These are phyloP conservation scores for Aspergillus coremiiformis DNA, from an alignment of 495 filamentous ascomycete genomes.

Conservation along the genomic window DNA sequence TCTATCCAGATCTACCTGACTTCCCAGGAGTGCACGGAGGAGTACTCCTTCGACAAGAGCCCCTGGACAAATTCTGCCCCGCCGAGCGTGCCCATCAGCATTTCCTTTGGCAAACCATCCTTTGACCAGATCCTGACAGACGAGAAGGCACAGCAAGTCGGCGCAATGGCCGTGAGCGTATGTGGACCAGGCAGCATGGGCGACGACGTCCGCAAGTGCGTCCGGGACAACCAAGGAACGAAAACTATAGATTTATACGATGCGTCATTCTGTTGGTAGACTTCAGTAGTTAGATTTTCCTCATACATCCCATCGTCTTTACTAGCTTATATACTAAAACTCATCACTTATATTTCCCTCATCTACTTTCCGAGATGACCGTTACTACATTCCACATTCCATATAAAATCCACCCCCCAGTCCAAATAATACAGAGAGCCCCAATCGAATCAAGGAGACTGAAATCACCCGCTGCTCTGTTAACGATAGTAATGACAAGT, in stretches of 20 bases:
- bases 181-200: conserved; percentile 39
- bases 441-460: too few species aligned
- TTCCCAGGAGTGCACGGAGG: conserved; percentile 19
- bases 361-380: too few species aligned
- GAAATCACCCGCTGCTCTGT: too few species aligned
- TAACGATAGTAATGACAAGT: too few species aligned
- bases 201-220: conserved; percentile 37
- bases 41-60: conserved; percentile 21
- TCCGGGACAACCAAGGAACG: conserved; percentile 28
- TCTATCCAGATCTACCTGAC: conserved; percentile 34
- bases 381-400: too few species aligned
- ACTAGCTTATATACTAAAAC: too few species aligned
- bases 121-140: conserved; percentile 27
- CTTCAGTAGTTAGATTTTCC: conserved; percentile 1
- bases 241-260: conserved; percentile 37
- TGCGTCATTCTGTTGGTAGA: conserved; percentile 41
- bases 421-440: too few species aligned
- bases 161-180: conserved; percentile 40
- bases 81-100: conserved; percentile 22
- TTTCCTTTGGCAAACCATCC: conserved; percentile 29
- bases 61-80: conserved; percentile 29
- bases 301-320: too few species aligned
- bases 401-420: too few species aligned
- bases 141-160: conserved; percentile 33
- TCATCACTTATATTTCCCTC: too few species aligned